phyloP scores from a whole-genome alignment of 1,284 basidiomycete species.

The Apiotrichum siamense region DNA sequence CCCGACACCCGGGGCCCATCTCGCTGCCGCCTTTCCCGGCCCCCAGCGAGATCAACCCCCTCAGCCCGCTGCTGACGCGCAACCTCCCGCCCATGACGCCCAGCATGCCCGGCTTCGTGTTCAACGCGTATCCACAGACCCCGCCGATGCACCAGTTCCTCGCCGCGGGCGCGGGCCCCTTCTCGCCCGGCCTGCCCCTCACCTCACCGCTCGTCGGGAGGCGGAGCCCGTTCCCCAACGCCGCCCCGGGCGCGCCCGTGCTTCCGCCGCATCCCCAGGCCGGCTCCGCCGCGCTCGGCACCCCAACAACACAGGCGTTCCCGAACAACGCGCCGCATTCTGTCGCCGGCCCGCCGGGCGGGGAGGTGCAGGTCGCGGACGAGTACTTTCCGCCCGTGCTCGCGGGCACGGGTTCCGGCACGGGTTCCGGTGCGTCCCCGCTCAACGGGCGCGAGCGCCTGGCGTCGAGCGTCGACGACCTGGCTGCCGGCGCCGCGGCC shows the following conservation, averaged over 20 bases:
- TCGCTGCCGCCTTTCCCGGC: constrained; percentile 37
- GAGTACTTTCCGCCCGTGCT: constrained; percentile 38
- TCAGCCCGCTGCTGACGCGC: constrained; percentile 39
- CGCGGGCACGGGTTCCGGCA: too few species aligned
- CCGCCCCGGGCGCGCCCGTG: constrained; percentile 48
- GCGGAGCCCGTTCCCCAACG: constrained; percentile 45
- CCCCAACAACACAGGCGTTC: constrained; percentile 42
- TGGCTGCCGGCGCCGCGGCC: not conserved
- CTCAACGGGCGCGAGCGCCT: constrained; percentile 30
- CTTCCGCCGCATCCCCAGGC: constrained; percentile 17
- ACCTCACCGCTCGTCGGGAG: constrained; percentile 34
- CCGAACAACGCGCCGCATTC: constrained; percentile 25
- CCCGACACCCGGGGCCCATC: constrained; percentile 40
- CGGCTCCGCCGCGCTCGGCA: constrained; percentile 37
- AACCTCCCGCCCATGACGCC: constrained; percentile 48
- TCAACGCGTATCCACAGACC: constrained; percentile 46
- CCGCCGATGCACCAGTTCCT: constrained; percentile 43
- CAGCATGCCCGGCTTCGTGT: constrained; percentile 48
- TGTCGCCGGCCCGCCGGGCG: constrained; percentile 22
- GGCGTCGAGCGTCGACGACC: constrained; percentile 13
- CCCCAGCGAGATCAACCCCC: constrained; percentile 28
- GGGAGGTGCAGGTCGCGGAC: constrained; percentile 4
- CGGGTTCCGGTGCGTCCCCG: constrained; percentile 5
- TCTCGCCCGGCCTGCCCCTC: constrained; percentile 44
- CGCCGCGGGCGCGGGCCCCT: constrained; percentile 40